Base-by-base conservation (phyloP, 805 yeast species). In the Saturnispora zaruensis region DNA sequence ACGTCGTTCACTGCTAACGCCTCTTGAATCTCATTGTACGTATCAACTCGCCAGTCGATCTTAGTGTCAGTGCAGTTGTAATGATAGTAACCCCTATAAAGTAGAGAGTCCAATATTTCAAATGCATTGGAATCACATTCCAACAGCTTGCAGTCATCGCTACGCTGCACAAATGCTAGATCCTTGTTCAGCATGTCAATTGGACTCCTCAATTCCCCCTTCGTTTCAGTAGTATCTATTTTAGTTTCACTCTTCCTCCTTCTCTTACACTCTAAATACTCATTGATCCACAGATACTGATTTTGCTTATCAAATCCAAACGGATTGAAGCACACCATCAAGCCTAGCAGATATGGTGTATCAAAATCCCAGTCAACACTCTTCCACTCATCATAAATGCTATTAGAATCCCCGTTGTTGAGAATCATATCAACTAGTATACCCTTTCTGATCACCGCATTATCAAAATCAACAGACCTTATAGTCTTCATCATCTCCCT, bases 251-350 rank as follows among this genome's bases (percentile, higher is more conserved):
- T n/a, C n/a, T n/a, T n/a, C n/a, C n/a, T n/a, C n/a, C 9, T 36
- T 20, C 40, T 36, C 11, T 16, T 16, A 20, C 13, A 11, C 4
- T 28, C 25, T n/a, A 42, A 28, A 25, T 42, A 42, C 30, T 30
- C 23, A 16, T 45, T 36, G 9, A 37, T 14, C 48, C 48, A 45
- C 14, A 26, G 13, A 5, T 36, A 37, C 13, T 28, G 30, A 8
- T 16, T 28, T 24, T 40, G 26, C 20, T 16, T 11, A 32, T 47
- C 50, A 14, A 33, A 11, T 7, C 33, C 41, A 6, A 14, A 41
- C 3, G 45, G 45, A 21, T 47, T 47, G 21, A 47, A 32, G 4
- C 41, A 36, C 3, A 47, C 30, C 40, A 47, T 34, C 13, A 47
- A 16, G 5, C 26, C n/a, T 25, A 47, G 8, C n/a, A 47, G 18